phyloP scores from a whole-genome alignment of 257 asterid genomes.

The Solanum pimpinellifolium region DNA sequence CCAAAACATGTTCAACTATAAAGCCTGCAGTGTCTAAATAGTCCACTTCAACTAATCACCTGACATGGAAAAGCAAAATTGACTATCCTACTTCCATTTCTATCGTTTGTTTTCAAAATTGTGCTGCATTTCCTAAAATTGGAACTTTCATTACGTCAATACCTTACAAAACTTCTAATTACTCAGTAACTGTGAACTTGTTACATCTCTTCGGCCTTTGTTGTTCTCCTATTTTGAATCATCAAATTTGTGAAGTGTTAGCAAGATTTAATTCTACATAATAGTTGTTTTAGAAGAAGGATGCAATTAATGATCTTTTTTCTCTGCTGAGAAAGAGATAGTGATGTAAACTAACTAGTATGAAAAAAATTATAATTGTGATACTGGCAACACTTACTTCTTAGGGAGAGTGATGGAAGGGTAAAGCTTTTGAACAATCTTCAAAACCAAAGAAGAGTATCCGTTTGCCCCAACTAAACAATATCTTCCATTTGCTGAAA shows the following conservation, averaged over 20 bases:
- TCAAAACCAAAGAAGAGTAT: conserved; percentile 17
- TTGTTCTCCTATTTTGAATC: no score
- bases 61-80: no score
- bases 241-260: background rate
- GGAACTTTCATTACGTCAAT: no score
- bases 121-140: no score
- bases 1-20: background rate
- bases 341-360: background rate
- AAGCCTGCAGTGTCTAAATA: background rate
- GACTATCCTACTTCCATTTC: no score
- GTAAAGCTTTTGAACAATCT: conserved; percentile 19
- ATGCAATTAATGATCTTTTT: background rate
- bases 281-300: background rate
- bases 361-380: background rate
- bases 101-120: no score
- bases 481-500: conserved; percentile 37
- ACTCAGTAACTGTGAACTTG: no score
- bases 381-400: conserved; percentile 11
- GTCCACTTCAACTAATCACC: background rate
- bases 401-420: conserved; percentile 35
- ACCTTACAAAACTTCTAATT: no score
- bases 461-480: conserved; percentile 33
- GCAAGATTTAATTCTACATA: background rate
- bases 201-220: no score
- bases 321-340: background rate